A percentile compares a stretch with the other conserved stretches of the same genome.
Evolutionary conservation across 169 alveolate species (phyloP).

Genomic region (Cryptosporidium andersoni): DNA sequence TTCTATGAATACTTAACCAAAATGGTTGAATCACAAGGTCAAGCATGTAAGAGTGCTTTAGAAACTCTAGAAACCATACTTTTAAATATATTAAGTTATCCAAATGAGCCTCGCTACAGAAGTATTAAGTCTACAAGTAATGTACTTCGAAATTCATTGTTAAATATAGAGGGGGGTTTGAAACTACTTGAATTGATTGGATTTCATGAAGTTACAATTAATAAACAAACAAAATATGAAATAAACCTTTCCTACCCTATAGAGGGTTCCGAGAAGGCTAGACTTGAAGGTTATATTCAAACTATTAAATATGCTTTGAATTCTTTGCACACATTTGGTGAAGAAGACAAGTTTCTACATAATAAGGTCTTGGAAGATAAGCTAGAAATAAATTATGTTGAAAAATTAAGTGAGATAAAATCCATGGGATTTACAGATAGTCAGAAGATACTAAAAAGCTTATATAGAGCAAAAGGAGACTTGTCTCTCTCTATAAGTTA

Average conservation of each 20-base stretch:
- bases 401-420: conserved; percentile 9
- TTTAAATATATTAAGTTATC: conserved; percentile 30
- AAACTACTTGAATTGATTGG: conserved; percentile 23
- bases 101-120: conserved; percentile 42
- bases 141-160: conserved; percentile 11
- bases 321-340: conserved; percentile 11
- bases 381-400: neutral
- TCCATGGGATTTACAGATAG: conserved; percentile 40
- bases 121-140: conserved; percentile 60
- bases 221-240: conserved; percentile 41
- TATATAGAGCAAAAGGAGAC: conserved; percentile 40
- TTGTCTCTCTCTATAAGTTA: conserved; percentile 13
- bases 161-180: conserved; percentile 53
- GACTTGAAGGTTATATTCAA: neutral
- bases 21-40: conserved; percentile 30
- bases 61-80: conserved; percentile 62
- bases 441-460: conserved; percentile 10
- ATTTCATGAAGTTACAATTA: conserved; percentile 13
- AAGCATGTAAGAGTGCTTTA: conserved; percentile 32
- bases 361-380: neutral
- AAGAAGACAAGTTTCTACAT: neutral
- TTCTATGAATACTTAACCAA: neutral
- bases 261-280: conserved; percentile 7
- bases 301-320: neutral
- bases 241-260: conserved; percentile 54